phyloP scores from a whole-genome alignment of 257 asterid genomes.

The Fraxinus anomala region DNA sequence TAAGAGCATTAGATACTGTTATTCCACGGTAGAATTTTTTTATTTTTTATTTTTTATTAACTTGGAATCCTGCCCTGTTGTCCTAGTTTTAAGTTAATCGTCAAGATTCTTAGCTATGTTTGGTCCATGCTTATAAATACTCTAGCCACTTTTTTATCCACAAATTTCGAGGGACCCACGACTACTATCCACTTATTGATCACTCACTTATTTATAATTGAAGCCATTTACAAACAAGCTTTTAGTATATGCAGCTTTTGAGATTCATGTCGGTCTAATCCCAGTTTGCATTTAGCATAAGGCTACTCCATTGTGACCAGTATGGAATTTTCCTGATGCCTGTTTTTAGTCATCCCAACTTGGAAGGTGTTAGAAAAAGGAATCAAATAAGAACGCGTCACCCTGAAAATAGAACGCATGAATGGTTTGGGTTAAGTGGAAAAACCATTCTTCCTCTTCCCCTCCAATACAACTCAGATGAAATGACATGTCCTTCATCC shows the following conservation, averaged over 20 bases:
- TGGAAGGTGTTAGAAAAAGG: background rate
- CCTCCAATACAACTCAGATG: background rate
- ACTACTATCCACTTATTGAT: no score
- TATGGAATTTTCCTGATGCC: background rate
- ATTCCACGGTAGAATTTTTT: background rate
- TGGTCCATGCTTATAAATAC: no score
- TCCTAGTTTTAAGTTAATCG: background rate
- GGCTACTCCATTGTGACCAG: background rate
- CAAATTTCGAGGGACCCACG: no score
- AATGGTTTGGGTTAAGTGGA: background rate
- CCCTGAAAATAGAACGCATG: background rate
- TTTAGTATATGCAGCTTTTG: background rate
- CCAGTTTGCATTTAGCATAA: background rate
- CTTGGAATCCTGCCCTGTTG: background rate
- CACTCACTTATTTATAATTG: no score
- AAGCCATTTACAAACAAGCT: no score
- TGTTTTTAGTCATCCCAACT: background rate
- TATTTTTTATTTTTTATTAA: background rate
- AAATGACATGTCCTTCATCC: background rate
- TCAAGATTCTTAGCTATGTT: no score
- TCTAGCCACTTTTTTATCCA: no score
- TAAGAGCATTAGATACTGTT: background rate
- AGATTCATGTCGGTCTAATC: background rate
- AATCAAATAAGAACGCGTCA: background rate
- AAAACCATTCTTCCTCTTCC: background rate